These are phyloP conservation scores for Pseudogymnoascus verrucosus DNA, from an alignment of 2,329 filamentous ascomycete species.

Conservation along the genomic window DNA sequence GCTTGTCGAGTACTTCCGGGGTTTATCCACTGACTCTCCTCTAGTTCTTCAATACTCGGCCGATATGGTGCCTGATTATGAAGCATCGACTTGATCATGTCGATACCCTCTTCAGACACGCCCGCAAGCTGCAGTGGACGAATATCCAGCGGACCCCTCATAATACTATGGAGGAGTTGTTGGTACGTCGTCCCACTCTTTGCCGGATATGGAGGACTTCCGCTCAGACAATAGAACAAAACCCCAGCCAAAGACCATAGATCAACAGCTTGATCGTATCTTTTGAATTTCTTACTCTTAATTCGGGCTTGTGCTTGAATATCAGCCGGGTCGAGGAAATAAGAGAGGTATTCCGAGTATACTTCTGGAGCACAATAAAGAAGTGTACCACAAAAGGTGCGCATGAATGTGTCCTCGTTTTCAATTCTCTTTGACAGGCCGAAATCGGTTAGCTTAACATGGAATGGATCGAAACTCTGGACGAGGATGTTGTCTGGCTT, in stretches of 20 bases:
- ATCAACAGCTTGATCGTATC: conserved; percentile 88
- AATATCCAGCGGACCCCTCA: conserved; percentile 65
- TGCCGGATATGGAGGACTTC: conserved; percentile 72
- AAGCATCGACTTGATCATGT: conserved; percentile 73
- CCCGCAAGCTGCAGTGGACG: conserved; percentile 48
- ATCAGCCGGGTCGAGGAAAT: conserved; percentile 56
- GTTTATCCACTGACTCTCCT: conserved; percentile 66
- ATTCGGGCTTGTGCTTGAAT: conserved; percentile 34
- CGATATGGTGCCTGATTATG: conserved; percentile 71
- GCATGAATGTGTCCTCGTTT: conserved; percentile 74
- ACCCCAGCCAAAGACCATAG: conserved; percentile 96
- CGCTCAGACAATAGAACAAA: conserved; percentile 77
- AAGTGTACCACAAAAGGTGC: conserved; percentile 93
- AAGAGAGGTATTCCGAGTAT: conserved; percentile 65
- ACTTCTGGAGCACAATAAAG: conserved; percentile 96
- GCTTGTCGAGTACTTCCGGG: conserved; percentile 16
- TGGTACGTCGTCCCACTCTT: conserved; percentile 67
- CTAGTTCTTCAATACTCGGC: conserved; percentile 63
- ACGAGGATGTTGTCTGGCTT: conserved; percentile 98
- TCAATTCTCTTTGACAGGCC: conserved; percentile 91
- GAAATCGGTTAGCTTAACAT: conserved; percentile 92
- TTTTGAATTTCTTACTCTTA: conserved; percentile 35
- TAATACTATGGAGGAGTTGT: conserved; percentile 77
- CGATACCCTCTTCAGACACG: conserved; percentile 60
- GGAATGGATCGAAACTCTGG: conserved; percentile 60